A percentile compares a stretch with the other conserved stretches of the same genome.
Conservation (phyloP, 202 grass and related monocot species). For the Elaeis oleifera region DNA sequence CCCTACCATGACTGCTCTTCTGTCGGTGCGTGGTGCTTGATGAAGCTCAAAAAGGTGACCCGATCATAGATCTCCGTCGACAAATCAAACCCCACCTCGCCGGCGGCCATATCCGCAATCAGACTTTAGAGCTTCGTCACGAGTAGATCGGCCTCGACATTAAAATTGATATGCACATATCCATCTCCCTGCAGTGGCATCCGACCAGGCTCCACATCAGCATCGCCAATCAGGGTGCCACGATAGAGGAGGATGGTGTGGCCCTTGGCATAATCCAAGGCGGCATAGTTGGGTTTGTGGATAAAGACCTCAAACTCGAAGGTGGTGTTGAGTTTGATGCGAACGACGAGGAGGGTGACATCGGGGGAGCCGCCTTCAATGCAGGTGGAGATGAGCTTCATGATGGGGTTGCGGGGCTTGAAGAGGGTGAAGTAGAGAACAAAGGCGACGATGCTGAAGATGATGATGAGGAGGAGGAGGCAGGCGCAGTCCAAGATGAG, state of each 20-base stretch:
- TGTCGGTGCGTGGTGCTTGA: too few relatives aligned
- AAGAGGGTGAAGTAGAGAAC: slow-evolving; percentile 12
- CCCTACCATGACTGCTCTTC: too few relatives aligned
- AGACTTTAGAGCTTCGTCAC: too few relatives aligned
- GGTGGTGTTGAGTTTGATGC: slow-evolving; percentile 10
- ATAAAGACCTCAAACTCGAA: slow-evolving; percentile 1
- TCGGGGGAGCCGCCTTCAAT: not conserved
- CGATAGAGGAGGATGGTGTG: slow-evolving; percentile 43
- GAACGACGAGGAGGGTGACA: not conserved
- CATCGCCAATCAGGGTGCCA: slow-evolving; percentile 30
- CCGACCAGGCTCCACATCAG: not conserved
- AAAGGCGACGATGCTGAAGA: not conserved
- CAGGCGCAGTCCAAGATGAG: not conserved
- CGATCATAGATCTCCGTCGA: too few relatives aligned
- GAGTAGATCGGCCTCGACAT: too few relatives aligned
- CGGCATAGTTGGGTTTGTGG: slow-evolving; percentile 16
- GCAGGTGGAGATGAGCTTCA: not conserved
- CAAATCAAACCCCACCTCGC: too few relatives aligned
- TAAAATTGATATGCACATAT: not conserved
- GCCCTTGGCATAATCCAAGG: slow-evolving; percentile 22
- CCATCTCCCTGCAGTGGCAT: slow-evolving; percentile 37
- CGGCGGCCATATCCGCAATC: too few relatives aligned
- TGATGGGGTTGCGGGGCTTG: slow-evolving; percentile 2
- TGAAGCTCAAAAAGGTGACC: too few relatives aligned
- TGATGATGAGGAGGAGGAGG: not conserved